Percentiles rank a stretch among this genome's conserved stretches.
These are phyloP conservation scores for Ploettnerulaceae sp. DNA, from an alignment of 2,329 filamentous ascomycete species.

Conservation along the genomic window DNA sequence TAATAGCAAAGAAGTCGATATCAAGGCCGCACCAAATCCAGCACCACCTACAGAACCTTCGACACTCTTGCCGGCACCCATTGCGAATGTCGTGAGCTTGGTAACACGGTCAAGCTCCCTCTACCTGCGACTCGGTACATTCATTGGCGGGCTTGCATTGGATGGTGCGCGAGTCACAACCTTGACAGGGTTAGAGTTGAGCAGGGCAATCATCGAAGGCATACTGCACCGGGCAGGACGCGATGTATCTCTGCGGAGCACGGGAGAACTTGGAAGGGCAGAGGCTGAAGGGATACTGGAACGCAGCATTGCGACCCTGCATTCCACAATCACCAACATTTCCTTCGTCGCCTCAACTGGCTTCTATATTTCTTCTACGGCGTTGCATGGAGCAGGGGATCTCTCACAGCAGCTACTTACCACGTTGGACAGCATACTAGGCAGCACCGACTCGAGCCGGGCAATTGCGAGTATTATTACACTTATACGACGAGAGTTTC, in stretches of 20 bases:
- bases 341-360: slow-evolving; percentile 58
- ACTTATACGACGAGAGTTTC: slow-evolving; percentile 58
- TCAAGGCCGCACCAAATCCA: neutral
- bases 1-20: slow-evolving; percentile 8
- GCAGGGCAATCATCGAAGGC: slow-evolving; percentile 36
- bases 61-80: slow-evolving; percentile 52
- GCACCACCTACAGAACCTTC: slow-evolving; percentile 18
- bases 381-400: slow-evolving; percentile 50
- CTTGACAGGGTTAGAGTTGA: slow-evolving; percentile 36
- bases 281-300: slow-evolving; percentile 55
- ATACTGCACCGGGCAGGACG: slow-evolving; percentile 36
- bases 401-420: slow-evolving; percentile 53
- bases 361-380: slow-evolving; percentile 53
- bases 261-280: slow-evolving; percentile 41
- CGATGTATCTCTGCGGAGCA: slow-evolving; percentile 33
- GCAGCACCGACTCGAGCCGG: slow-evolving; percentile 63
- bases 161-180: slow-evolving; percentile 37
- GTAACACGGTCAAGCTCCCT: slow-evolving; percentile 56
- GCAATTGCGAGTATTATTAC: slow-evolving; percentile 64
- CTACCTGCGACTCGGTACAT: slow-evolving; percentile 36
- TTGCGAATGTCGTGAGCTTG: slow-evolving; percentile 56
- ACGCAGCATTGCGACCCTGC: slow-evolving; percentile 50
- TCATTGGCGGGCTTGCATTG: slow-evolving; percentile 36
- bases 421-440: slow-evolving; percentile 59
- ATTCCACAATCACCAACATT: slow-evolving; percentile 52